These are phyloP conservation scores for Xylaria telfairii DNA, from an alignment of 495 filamentous ascomycete genomes.

Conservation along the genomic window DNA sequence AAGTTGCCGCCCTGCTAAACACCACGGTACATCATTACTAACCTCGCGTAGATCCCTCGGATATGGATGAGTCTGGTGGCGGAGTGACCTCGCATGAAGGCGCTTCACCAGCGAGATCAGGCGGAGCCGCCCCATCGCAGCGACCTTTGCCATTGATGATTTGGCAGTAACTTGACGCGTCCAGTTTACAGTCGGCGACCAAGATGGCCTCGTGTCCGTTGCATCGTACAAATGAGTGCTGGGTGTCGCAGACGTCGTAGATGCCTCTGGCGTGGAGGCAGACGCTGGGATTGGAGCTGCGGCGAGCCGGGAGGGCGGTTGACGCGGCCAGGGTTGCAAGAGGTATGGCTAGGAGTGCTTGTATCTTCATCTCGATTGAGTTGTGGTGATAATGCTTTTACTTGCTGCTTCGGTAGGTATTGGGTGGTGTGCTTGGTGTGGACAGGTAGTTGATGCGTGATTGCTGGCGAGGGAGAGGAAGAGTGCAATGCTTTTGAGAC, in stretches of 20 bases:
- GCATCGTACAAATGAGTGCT: conserved; percentile 22
- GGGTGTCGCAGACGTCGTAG: conserved; percentile 27
- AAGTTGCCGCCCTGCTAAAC: neutral
- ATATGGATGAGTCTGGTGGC: neutral
- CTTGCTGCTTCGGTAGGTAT: neutral
- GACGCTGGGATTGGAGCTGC: neutral
- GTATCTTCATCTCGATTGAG: conserved; percentile 4
- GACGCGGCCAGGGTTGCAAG: conserved; percentile 2
- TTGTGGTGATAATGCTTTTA: neutral
- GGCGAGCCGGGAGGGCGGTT: neutral
- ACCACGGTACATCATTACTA: neutral
- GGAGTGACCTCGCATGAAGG: neutral
- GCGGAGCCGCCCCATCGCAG: conserved; percentile 14
- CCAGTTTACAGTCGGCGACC: conserved; percentile 10
- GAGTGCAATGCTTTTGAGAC: neutral
- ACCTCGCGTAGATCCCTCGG: neutral
- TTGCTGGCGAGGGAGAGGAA: neutral
- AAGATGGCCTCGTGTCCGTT: conserved; percentile 16
- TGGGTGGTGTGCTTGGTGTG: neutral
- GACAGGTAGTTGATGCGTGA: neutral
- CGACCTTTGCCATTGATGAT: conserved; percentile 9
- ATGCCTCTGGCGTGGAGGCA: neutral
- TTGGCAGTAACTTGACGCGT: neutral
- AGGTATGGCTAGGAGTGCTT: neutral
- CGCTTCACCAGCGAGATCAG: neutral